Evolutionary conservation across 1,139 yeast genomes (phyloP).

Genomic region (Yamadazyma membranifaciens): DNA sequence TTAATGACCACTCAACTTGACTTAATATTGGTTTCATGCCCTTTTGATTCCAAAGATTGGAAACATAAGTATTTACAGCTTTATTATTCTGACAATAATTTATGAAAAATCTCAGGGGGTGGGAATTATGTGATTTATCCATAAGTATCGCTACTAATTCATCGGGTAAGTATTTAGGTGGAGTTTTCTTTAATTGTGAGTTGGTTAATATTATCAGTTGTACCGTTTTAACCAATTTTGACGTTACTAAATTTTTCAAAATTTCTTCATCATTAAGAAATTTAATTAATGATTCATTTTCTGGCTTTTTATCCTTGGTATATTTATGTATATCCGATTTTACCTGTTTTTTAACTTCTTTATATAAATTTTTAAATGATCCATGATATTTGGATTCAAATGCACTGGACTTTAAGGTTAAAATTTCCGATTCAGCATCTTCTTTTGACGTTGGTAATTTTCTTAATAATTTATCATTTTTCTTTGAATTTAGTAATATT

Average conservation of each 20-base stretch:
- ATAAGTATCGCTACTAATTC: conserved; percentile 22
- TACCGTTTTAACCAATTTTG: conserved; percentile 35
- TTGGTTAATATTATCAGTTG: conserved; percentile 22
- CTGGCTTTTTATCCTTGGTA: conserved; percentile 4
- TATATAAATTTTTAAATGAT: conserved; percentile 39
- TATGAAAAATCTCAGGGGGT: conserved; percentile 54
- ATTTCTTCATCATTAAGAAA: conserved; percentile 18
- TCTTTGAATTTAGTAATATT: conserved; percentile 47
- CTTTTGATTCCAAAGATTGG: conserved; percentile 60
- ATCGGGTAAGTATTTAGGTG: conserved; percentile 33
- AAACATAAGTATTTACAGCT: conserved; percentile 45
- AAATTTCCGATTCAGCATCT: conserved; percentile 45
- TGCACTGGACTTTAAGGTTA: conserved; percentile 43
- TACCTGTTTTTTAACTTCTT: conserved; percentile 29
- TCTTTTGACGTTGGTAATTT: conserved; percentile 35
- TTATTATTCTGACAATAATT: conserved; percentile 40
- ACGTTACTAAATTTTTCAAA: conserved; percentile 26
- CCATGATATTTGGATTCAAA: conserved; percentile 53
- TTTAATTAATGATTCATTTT: conserved; percentile 5
- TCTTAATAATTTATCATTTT: conserved; percentile 43
- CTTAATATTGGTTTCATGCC: conserved; percentile 44
- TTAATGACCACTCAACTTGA: conserved; percentile 58
- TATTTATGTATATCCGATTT: conserved; percentile 24
- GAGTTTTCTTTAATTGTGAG: conserved; percentile 26
- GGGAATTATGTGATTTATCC: conserved; percentile 28